Evolutionary conservation across 1,139 yeast genomes (phyloP).

Genomic region (Debaryomyces psychrophilus): DNA sequence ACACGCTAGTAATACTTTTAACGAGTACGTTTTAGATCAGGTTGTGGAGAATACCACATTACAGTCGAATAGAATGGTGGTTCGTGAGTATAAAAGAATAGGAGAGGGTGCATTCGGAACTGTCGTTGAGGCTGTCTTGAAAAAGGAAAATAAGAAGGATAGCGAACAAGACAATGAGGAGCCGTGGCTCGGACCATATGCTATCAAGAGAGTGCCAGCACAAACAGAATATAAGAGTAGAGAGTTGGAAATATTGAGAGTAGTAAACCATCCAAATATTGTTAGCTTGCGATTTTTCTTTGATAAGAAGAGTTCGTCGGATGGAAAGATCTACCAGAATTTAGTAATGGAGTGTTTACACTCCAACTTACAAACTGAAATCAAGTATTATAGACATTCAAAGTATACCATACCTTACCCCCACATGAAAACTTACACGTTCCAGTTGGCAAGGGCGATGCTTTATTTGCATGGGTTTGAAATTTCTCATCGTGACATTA

Average conservation of each 20-base stretch:
- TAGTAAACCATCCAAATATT: slow-evolving; percentile 78
- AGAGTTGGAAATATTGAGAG: slow-evolving; percentile 73
- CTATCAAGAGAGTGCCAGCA: slow-evolving; percentile 81
- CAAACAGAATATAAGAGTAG: slow-evolving; percentile 83
- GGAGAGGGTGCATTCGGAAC: slow-evolving; percentile 90
- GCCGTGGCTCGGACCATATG: slow-evolving; percentile 74
- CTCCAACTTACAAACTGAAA: slow-evolving; percentile 74
- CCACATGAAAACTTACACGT: slow-evolving; percentile 77
- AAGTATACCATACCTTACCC: slow-evolving; percentile 69
- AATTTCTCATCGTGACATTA: slow-evolving; percentile 79
- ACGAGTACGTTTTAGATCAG: slow-evolving; percentile 46
- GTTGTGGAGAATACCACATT: slow-evolving; percentile 65
- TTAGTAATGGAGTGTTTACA: slow-evolving; percentile 85
- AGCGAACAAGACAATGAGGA: slow-evolving; percentile 26
- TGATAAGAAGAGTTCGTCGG: slow-evolving; percentile 63
- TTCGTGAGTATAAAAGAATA: slow-evolving; percentile 70
- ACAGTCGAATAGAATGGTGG: slow-evolving; percentile 60
- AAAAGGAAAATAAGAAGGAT: slow-evolving; percentile 33
- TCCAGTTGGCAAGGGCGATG: slow-evolving; percentile 82
- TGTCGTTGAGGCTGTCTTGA: slow-evolving; percentile 71
- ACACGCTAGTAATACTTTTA: slow-evolving; percentile 10
- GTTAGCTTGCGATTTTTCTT: slow-evolving; percentile 67
- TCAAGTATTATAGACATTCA: slow-evolving; percentile 65
- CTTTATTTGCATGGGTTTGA: slow-evolving; percentile 78
- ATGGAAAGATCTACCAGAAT: slow-evolving; percentile 71